phyloP scores from a whole-genome alignment of 2,329 filamentous ascomycete species.

The Magnaporthiopsis incrustans region DNA sequence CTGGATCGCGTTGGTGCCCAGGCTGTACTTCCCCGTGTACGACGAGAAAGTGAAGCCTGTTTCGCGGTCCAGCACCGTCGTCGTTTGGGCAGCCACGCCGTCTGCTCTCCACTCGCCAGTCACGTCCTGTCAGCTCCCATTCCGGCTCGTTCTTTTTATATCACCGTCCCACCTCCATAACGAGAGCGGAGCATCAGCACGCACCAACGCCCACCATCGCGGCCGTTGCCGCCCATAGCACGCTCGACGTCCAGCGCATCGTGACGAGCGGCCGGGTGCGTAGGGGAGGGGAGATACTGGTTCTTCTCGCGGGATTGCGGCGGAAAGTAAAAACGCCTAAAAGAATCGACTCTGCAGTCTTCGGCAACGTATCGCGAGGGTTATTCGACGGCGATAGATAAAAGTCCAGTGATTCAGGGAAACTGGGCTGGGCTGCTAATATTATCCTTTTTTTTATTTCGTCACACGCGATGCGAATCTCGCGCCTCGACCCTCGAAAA shows the following conservation, averaged over 20 bases:
- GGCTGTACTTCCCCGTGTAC: conserved; percentile 18
- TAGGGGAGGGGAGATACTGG: too few relatives aligned
- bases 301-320: background rate
- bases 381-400: background rate
- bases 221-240: conserved; percentile 2
- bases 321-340: background rate
- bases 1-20: conserved; percentile 20
- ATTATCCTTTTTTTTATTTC: background rate
- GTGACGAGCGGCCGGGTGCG: background rate
- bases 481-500: background rate
- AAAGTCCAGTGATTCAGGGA: background rate
- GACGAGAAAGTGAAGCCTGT: conserved; percentile 36
- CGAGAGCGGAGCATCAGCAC: background rate
- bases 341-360: background rate
- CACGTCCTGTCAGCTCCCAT: background rate
- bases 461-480: background rate
- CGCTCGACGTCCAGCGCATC: conserved; percentile 2
- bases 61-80: conserved; percentile 19
- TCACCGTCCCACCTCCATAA: too few relatives aligned
- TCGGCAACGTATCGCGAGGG: background rate
- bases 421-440: background rate
- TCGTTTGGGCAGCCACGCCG: background rate
- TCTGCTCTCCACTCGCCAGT: background rate
- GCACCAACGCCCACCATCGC: conserved; percentile 6
- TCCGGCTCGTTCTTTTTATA: too few relatives aligned